Conservation (phyloP, 208 protist genomes). For the Porcisia deanei region DNA sequence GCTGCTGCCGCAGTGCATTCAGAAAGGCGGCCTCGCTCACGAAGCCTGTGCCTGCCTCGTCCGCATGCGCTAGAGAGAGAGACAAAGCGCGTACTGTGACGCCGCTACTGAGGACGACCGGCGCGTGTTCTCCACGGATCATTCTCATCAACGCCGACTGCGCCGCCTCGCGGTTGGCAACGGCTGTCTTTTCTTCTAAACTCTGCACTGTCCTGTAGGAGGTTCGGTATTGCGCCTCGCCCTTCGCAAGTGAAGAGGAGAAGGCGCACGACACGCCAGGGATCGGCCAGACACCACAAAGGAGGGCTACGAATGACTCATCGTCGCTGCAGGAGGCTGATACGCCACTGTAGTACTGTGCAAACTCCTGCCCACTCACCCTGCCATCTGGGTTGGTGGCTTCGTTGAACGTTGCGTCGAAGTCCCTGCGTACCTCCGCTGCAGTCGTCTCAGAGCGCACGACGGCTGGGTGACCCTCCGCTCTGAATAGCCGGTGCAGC, state of each 20-base stretch:
- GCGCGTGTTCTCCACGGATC: slow-evolving; percentile 47
- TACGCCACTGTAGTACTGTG: slow-evolving; percentile 82
- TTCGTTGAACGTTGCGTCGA: slow-evolving; percentile 70
- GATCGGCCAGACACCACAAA: slow-evolving; percentile 68
- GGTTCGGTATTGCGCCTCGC: slow-evolving; percentile 14
- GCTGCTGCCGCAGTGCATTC: slow-evolving; percentile 50
- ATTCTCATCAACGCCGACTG: slow-evolving; percentile 39
- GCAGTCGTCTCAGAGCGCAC: slow-evolving; percentile 37
- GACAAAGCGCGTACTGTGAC: slow-evolving; percentile 42
- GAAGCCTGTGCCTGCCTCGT: slow-evolving; percentile 41
- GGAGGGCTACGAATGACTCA: slow-evolving; percentile 52
- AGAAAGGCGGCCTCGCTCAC: slow-evolving; percentile 48
- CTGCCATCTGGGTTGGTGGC: slow-evolving; percentile 80
- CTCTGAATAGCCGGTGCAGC: slow-evolving; percentile 45
- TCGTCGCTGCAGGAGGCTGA: slow-evolving; percentile 57
- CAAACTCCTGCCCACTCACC: slow-evolving; percentile 80
- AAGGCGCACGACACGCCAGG: slow-evolving; percentile 30
- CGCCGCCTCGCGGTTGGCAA: slow-evolving; percentile 39
- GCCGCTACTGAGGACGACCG: slow-evolving; percentile 33
- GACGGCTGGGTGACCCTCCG: slow-evolving; percentile 66
- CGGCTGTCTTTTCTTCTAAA: slow-evolving; percentile 42
- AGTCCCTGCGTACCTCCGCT: slow-evolving; percentile 50
- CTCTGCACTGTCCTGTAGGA: slow-evolving; percentile 52
- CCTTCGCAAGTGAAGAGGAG: slow-evolving; percentile 22
- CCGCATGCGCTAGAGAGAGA: slow-evolving; percentile 37